These are phyloP conservation scores for Colletotrichum sp. DNA, from an alignment of 2,329 filamentous ascomycete species.

Conservation along the genomic window DNA sequence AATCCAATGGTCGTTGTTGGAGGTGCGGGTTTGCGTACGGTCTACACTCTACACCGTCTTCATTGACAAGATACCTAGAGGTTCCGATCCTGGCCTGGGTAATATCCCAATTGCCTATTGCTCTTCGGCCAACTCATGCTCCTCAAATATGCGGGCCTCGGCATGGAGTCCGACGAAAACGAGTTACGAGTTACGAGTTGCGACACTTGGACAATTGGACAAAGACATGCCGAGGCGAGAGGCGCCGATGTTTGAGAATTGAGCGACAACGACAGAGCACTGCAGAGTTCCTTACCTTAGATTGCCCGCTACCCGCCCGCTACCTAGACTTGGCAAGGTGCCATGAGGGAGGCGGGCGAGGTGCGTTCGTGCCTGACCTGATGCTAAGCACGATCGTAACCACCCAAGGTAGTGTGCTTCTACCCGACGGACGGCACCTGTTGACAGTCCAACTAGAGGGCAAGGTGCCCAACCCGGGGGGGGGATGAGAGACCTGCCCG, in stretches of 20 bases:
- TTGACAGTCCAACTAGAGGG: background rate
- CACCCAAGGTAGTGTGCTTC: background rate
- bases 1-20: background rate
- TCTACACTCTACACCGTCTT: background rate
- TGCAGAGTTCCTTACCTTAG: background rate
- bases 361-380: background rate
- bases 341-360: background rate
- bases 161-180: background rate
- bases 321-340: background rate
- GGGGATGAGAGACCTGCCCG: background rate
- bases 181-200: background rate
- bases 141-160: background rate
- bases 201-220: background rate
- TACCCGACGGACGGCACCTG: background rate
- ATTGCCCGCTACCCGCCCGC: background rate
- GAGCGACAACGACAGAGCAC: background rate
- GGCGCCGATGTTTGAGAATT: background rate
- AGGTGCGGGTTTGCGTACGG: background rate
- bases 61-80: background rate
- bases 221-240: background rate
- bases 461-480: background rate
- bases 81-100: background rate
- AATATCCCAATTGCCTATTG: background rate
- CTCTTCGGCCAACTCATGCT: background rate
- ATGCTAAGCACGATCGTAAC: background rate